Conservation (phyloP, 345 rosid genomes). For the Syzygium grande region DNA sequence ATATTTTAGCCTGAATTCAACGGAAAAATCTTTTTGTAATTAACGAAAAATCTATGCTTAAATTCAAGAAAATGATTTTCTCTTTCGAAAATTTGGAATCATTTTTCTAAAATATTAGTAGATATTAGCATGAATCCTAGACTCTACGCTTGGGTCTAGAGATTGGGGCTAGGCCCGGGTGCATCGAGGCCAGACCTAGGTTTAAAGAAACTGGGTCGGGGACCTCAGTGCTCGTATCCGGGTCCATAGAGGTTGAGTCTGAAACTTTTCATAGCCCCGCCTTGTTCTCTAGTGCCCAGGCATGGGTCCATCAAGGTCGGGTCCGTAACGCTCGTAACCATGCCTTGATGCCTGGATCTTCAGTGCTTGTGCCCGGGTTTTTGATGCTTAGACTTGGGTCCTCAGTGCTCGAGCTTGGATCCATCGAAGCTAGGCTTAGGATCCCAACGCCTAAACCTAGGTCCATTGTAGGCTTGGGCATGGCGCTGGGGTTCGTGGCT, state of each 20-base stretch:
- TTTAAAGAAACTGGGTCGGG: too few species aligned
- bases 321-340: background rate
- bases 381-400: background rate
- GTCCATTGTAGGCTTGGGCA: too few species aligned
- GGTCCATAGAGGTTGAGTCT: too few species aligned
- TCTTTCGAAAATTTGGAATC: background rate
- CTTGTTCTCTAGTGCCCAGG: too few species aligned
- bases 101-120: background rate
- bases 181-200: too few species aligned
- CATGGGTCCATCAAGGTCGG: background rate
- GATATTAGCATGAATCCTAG: background rate
- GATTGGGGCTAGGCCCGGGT: background rate
- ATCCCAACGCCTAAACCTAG: background rate
- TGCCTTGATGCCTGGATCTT: too few species aligned
- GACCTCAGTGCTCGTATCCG: too few species aligned
- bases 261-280: too few species aligned
- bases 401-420: rapidly evolving
- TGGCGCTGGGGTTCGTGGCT: too few species aligned
- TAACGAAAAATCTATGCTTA: background rate
- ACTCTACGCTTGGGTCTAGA: rapidly evolving
- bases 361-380: rapidly evolving
- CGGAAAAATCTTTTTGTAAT: too few species aligned
- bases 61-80: too few species aligned
- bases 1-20: too few species aligned
- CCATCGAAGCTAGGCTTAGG: background rate